Conservation (phyloP, 2,329 filamentous ascomycete genomes). For the Aaosphaeria pasadenensis region DNA sequence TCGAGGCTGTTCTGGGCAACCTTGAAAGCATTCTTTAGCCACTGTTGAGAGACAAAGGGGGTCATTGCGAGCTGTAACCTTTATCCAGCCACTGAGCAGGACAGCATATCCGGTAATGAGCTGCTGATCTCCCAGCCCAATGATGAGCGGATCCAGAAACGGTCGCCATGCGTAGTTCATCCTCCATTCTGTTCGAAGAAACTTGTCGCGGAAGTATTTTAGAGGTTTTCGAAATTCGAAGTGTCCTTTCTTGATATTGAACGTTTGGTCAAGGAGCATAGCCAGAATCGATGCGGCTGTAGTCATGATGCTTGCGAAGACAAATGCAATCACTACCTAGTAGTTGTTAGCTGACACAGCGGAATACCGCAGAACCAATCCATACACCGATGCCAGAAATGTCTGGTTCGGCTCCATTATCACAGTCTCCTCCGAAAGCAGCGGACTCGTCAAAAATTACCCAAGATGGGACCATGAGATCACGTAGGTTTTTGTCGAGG, state of each 20-base stretch:
- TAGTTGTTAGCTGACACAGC: neutral
- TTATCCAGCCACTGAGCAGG: slow-evolving; percentile 29
- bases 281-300: slow-evolving; percentile 27
- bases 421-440: slow-evolving; percentile 17
- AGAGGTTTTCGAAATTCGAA: slow-evolving; percentile 18
- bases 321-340: slow-evolving; percentile 29
- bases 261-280: slow-evolving; percentile 30
- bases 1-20: slow-evolving; percentile 21
- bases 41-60: neutral
- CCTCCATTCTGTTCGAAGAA: slow-evolving; percentile 25
- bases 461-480: slow-evolving; percentile 23
- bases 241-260: slow-evolving; percentile 18
- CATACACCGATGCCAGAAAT: slow-evolving; percentile 27
- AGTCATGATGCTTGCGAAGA: slow-evolving; percentile 28
- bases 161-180: slow-evolving; percentile 27
- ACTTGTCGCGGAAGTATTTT: slow-evolving; percentile 19
- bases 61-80: slow-evolving; percentile 9
- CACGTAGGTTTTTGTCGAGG: too few relatives aligned
- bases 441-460: slow-evolving; percentile 23
- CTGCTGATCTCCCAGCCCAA: slow-evolving; percentile 30
- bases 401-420: slow-evolving; percentile 24
- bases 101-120: slow-evolving; percentile 30
- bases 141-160: slow-evolving; percentile 29
- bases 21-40: slow-evolving; percentile 2
- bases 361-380: neutral